Evolutionary conservation across 495 filamentous ascomycete genomes (phyloP).

Genomic region (Penicillium waksmanii): DNA sequence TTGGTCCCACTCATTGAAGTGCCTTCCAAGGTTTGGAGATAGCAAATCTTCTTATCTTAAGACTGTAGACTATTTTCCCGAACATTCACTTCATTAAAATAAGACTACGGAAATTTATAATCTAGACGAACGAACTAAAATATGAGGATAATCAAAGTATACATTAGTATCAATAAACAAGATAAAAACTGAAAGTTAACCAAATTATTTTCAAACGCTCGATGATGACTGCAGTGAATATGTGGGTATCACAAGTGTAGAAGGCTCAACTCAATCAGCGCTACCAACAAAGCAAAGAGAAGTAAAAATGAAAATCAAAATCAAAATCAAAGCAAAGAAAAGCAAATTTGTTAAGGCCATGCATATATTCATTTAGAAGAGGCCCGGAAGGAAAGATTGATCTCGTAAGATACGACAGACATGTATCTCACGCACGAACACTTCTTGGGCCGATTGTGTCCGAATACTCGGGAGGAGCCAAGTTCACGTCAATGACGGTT

Average conservation of each 20-base stretch:
- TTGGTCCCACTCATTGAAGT: too few relatives aligned
- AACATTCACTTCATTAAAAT: too few relatives aligned
- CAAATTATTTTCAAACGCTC: neutral
- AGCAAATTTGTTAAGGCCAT: too few relatives aligned
- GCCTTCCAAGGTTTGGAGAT: too few relatives aligned
- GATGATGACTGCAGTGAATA: neutral
- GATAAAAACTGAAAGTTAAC: neutral
- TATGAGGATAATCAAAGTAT: too few relatives aligned
- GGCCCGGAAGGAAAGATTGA: neutral
- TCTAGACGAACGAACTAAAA: too few relatives aligned
- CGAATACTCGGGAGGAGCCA: conserved; percentile 29
- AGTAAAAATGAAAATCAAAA: neutral
- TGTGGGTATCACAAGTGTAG: neutral
- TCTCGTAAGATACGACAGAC: neutral
- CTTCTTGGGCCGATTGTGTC: conserved; percentile 8
- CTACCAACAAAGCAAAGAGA: neutral
- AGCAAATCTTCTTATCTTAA: too few relatives aligned
- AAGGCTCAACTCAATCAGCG: neutral
- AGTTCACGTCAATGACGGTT: conserved; percentile 17
- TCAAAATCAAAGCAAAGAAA: too few relatives aligned
- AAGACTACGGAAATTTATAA: too few relatives aligned
- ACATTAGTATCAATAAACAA: too few relatives aligned
- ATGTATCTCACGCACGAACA: neutral
- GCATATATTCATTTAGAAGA: too few relatives aligned
- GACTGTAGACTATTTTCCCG: too few relatives aligned